A percentile compares a stretch with the other conserved stretches of the same genome.
These are phyloP conservation scores for Globisporangium viniferum DNA, from an alignment of 352 stramenopile species.

Conservation along the genomic window DNA sequence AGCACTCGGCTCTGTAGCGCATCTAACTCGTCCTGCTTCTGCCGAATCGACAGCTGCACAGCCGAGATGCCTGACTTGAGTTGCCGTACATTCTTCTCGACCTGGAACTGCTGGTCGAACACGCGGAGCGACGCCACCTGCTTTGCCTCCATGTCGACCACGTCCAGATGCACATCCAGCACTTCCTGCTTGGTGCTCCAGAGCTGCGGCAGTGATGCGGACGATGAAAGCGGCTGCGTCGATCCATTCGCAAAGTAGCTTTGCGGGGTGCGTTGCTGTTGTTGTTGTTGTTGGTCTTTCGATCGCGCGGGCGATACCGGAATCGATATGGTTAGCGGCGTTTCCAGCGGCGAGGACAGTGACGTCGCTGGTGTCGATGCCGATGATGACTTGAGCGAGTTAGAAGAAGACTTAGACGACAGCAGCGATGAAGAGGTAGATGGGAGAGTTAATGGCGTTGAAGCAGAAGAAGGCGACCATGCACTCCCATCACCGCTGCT, in stretches of 20 bases:
- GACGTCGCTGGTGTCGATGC: not conserved
- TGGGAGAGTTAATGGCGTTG: not conserved
- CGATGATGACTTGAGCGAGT: not conserved
- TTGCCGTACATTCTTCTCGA: slow-evolving; percentile 52
- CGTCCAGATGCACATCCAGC: slow-evolving; percentile 44
- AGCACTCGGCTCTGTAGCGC: slow-evolving; percentile 46
- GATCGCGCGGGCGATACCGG: not conserved
- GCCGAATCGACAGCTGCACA: slow-evolving; percentile 38
- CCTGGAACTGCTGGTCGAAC: slow-evolving; percentile 55
- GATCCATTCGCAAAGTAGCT: not conserved
- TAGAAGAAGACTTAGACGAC: not conserved
- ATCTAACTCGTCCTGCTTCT: slow-evolving; percentile 44
- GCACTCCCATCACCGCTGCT: not conserved
- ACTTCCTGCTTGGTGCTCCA: slow-evolving; percentile 36
- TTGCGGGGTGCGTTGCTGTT: not conserved
- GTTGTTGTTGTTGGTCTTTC: not conserved
- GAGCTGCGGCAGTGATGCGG: slow-evolving; percentile 34
- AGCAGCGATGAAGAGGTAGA: not conserved
- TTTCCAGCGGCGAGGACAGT: not conserved
- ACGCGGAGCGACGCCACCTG: slow-evolving; percentile 37
- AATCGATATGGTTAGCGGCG: slow-evolving; percentile 10
- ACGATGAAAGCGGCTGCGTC: not conserved
- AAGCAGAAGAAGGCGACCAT: not conserved
- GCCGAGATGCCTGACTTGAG: slow-evolving; percentile 36
- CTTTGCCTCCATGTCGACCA: slow-evolving; percentile 48